Conservation (phyloP, 345 rosid genomes). For the Combretum micranthum region DNA sequence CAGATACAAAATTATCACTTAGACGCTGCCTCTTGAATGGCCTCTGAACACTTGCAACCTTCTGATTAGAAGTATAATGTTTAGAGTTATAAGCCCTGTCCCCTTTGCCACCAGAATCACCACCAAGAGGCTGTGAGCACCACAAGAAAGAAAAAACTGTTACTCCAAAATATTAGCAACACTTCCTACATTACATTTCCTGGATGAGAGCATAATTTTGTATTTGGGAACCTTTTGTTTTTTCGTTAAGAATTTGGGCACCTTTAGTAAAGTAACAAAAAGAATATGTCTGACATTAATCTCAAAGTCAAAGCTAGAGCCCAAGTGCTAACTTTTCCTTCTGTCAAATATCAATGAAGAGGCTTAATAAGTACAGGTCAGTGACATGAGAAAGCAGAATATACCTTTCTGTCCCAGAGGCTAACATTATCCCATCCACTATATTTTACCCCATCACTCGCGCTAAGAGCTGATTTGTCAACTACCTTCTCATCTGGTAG, state of each 20-base stretch:
- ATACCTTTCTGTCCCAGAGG: constrained; percentile 57
- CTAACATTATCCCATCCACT: constrained; percentile 48
- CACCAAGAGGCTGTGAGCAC: constrained; percentile 35
- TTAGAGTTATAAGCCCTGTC: constrained; percentile 34
- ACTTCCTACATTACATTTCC: too few species aligned
- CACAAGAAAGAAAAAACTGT: too few species aligned
- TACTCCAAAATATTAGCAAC: too few species aligned
- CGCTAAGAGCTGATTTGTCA: constrained; percentile 35
- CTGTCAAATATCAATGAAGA: too few species aligned
- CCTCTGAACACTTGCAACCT: constrained; percentile 47
- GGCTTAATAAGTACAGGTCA: too few species aligned
- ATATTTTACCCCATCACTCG: constrained; percentile 36
- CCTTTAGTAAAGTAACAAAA: too few species aligned
- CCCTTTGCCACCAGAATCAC: constrained; percentile 40
- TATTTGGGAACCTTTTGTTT: too few species aligned
- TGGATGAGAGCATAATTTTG: too few species aligned
- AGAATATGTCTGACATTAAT: too few species aligned
- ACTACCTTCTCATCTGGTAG: constrained; percentile 53
- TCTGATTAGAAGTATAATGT: constrained; percentile 37
- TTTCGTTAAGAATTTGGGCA: too few species aligned
- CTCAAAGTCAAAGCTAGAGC: too few species aligned
- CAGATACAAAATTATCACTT: constrained; percentile 30
- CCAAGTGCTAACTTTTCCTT: too few species aligned
- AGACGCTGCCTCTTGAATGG: constrained; percentile 74
- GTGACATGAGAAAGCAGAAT: background rate